phyloP scores from a whole-genome alignment of 2,329 filamentous ascomycete genomes.

The Polychaeton citri region DNA sequence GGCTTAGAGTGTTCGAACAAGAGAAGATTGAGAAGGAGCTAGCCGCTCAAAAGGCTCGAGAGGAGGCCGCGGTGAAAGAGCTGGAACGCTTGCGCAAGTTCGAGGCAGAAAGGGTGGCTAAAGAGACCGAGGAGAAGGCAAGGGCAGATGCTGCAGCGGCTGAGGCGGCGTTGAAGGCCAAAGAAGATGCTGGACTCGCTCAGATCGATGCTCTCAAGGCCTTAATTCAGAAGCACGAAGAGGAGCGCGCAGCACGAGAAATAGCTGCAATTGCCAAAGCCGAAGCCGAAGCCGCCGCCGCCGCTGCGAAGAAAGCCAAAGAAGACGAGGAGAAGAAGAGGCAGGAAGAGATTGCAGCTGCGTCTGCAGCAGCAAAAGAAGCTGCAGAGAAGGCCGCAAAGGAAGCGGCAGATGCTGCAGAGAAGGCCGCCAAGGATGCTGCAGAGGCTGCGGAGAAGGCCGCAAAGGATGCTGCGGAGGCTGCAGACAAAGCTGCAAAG shows the following conservation, averaged over 20 bases:
- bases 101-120: neutral
- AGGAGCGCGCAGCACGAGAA: constrained; percentile 25
- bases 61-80: neutral
- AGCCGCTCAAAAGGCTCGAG: constrained; percentile 4
- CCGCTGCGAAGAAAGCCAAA: constrained; percentile 20
- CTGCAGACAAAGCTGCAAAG: constrained; percentile 35
- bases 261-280: constrained; percentile 16
- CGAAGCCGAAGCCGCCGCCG: constrained; percentile 19
- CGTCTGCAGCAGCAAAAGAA: constrained; percentile 29
- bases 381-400: constrained; percentile 17
- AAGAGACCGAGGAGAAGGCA: constrained; percentile 7
- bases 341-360: constrained; percentile 27
- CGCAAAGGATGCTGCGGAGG: constrained; percentile 13
- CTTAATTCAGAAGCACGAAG: constrained; percentile 29
- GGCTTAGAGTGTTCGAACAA: neutral
- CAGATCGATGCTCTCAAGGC: constrained; percentile 23
- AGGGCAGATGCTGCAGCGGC: constrained; percentile 5
- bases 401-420: constrained; percentile 17
- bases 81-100: constrained; percentile 1
- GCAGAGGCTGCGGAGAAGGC: constrained; percentile 23
- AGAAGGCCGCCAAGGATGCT: constrained; percentile 38
- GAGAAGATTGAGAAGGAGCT: constrained; percentile 20
- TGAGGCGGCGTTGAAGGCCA: constrained; percentile 10
- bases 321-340: constrained; percentile 39
- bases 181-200: constrained; percentile 9